A percentile compares a stretch with the other conserved stretches of the same genome.
Evolutionary conservation across 2,329 filamentous ascomycete species (phyloP).

Genomic region (Fonsecaea multimorphosa): DNA sequence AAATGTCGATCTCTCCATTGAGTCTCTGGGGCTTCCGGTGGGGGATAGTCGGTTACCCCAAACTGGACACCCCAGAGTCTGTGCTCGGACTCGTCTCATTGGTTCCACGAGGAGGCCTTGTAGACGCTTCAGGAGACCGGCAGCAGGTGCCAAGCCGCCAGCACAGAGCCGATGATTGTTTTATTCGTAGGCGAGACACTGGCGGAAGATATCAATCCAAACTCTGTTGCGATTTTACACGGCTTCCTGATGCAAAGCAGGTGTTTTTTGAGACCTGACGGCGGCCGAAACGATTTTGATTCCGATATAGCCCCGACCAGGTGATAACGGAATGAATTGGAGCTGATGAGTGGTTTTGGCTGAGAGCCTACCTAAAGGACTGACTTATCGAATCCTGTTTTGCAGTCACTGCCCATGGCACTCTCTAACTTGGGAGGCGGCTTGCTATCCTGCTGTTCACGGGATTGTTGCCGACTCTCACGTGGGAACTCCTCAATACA

Average conservation of each 20-base stretch:
- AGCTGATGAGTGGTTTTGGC: background rate
- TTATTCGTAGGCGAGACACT: background rate
- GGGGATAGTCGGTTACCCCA: conserved; percentile 16
- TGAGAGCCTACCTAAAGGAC: background rate
- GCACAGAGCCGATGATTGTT: background rate
- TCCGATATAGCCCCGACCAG: conserved; percentile 1
- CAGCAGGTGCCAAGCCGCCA: conserved; percentile 8
- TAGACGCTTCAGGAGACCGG: conserved; percentile 8
- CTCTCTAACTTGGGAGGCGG: background rate
- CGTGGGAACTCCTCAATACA: background rate
- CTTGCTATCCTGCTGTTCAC: too few relatives aligned
- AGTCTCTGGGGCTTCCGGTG: too few relatives aligned
- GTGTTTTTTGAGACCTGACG: background rate
- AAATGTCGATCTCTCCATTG: conserved; percentile 11
- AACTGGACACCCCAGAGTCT: conserved; percentile 4
- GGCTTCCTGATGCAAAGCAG: background rate
- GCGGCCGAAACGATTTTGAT: background rate
- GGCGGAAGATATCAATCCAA: background rate
- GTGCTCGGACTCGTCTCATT: background rate
- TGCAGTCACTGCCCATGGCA: background rate
- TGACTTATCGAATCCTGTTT: background rate
- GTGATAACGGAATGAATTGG: background rate
- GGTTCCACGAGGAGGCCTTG: background rate
- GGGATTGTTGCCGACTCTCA: background rate
- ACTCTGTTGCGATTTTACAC: background rate